Conservation (phyloP, 2,329 filamentous ascomycete species). For the Drechslerella coelobrocha region DNA sequence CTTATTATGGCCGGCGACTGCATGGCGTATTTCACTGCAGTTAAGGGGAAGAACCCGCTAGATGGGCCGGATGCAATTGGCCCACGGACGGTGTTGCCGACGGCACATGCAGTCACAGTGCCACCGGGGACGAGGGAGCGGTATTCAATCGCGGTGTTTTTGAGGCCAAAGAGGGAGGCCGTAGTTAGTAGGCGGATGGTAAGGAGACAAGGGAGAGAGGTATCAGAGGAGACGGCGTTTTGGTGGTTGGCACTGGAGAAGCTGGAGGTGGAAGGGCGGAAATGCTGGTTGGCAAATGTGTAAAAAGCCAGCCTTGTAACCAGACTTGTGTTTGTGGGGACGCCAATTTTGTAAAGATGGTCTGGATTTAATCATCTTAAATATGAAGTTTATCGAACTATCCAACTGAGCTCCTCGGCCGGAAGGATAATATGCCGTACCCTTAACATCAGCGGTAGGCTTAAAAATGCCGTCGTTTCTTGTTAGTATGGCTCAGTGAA, state of each 20-base stretch:
- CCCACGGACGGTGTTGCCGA: constrained; percentile 27
- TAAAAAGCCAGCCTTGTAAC: background rate
- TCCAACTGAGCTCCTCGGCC: no score
- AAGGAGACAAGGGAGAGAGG: constrained; percentile 6
- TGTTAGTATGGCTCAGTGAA: no score
- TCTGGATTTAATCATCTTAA: no score
- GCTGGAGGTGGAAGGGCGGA: constrained; percentile 28
- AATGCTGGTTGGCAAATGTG: constrained; percentile 21
- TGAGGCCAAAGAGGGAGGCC: constrained; percentile 31
- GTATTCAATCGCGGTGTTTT: constrained; percentile 31
- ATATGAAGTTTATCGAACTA: no score
- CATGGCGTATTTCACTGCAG: constrained; percentile 29
- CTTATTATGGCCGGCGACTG: constrained; percentile 31
- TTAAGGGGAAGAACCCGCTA: constrained; percentile 13
- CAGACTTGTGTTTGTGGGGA: no score
- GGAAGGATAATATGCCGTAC: no score
- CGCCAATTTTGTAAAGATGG: no score
- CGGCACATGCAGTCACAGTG: constrained; percentile 33
- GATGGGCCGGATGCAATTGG: constrained; percentile 15
- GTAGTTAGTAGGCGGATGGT: constrained; percentile 7
- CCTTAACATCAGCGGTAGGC: no score
- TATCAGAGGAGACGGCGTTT: constrained; percentile 23
- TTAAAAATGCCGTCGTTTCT: no score
- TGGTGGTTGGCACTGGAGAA: constrained; percentile 38
- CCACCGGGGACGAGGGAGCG: constrained; percentile 23